phyloP scores from a whole-genome alignment of 1,284 basidiomycete species.

The Rhodotorula glutinis region DNA sequence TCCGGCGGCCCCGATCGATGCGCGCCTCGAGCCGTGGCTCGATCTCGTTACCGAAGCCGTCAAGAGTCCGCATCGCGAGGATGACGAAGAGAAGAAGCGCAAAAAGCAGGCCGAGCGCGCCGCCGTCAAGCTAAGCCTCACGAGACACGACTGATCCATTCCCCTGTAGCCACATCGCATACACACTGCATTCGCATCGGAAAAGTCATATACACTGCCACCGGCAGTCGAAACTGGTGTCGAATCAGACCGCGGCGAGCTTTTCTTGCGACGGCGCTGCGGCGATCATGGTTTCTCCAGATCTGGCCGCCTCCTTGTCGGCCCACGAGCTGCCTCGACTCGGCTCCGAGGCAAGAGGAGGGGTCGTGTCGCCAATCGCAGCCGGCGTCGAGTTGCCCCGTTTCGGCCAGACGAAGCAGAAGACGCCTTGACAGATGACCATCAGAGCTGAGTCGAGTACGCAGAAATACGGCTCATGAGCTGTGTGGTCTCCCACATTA shows the following conservation, averaged over 20 bases:
- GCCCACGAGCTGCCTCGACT: background rate
- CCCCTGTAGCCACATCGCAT: background rate
- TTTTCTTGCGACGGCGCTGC: too few relatives aligned
- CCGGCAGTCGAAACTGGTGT: too few relatives aligned
- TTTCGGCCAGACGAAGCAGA: slow-evolving; percentile 11
- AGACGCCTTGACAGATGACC: slow-evolving; percentile 21
- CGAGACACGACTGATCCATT: slow-evolving; percentile 1
- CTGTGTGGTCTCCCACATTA: background rate
- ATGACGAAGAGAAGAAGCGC: slow-evolving; percentile 23
- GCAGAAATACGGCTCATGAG: slow-evolving; percentile 24
- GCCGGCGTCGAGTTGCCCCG: background rate
- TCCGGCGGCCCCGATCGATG: slow-evolving; percentile 58
- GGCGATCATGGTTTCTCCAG: background rate
- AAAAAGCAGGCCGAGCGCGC: slow-evolving; percentile 8
- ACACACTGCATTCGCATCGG: background rate
- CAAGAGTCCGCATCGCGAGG: slow-evolving; percentile 24
- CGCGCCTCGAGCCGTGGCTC: slow-evolving; percentile 66
- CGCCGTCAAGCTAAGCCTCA: slow-evolving; percentile 21
- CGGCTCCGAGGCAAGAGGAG: background rate
- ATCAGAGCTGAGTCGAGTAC: slow-evolving; percentile 29
- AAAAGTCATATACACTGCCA: too few relatives aligned
- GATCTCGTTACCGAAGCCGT: slow-evolving; percentile 60
- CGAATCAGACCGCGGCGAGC: too few relatives aligned
- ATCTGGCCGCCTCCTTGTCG: background rate
- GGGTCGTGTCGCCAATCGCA: background rate